Evolutionary conservation across 371 early-diverging fungal genomes (phyloP).

Genomic region (Phascolomyces articulosus): DNA sequence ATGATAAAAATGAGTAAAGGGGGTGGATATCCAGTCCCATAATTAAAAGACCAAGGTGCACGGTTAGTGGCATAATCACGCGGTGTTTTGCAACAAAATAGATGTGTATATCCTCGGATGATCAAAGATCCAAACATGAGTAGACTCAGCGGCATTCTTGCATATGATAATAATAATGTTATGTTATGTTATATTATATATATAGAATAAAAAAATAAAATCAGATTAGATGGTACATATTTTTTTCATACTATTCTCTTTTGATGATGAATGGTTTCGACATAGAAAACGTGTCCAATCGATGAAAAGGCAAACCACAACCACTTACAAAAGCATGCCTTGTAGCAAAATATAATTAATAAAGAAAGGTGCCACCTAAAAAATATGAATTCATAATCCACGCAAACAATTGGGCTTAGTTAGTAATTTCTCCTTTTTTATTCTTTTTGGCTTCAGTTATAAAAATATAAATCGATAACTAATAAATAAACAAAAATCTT

Average conservation of each 20-base stretch:
- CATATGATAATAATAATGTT: background rate
- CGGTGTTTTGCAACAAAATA: conserved; percentile 68
- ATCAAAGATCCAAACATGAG: conserved; percentile 59
- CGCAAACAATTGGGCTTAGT: background rate
- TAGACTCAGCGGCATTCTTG: conserved; percentile 67
- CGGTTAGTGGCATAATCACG: conserved; percentile 68
- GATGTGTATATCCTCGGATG: conserved; percentile 39
- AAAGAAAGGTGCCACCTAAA: conserved; percentile 77
- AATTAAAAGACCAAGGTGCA: conserved; percentile 61
- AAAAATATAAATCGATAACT: no score
- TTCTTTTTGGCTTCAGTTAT: background rate
- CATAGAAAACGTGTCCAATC: no score
- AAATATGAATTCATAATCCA: no score
- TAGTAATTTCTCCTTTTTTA: background rate
- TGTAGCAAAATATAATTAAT: conserved; percentile 77
- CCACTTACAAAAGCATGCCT: conserved; percentile 59
- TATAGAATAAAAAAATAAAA: background rate
- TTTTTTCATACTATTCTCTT: background rate
- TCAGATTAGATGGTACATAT: background rate
- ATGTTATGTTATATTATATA: background rate
- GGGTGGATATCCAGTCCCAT: conserved; percentile 64
- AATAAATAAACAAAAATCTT: no score
- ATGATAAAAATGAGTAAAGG: conserved; percentile 86
- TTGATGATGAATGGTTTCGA: background rate
- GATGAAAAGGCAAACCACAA: no score